These are phyloP conservation scores for Phytophthora rubi DNA, from an alignment of 352 stramenopile species.

Conservation along the genomic window DNA sequence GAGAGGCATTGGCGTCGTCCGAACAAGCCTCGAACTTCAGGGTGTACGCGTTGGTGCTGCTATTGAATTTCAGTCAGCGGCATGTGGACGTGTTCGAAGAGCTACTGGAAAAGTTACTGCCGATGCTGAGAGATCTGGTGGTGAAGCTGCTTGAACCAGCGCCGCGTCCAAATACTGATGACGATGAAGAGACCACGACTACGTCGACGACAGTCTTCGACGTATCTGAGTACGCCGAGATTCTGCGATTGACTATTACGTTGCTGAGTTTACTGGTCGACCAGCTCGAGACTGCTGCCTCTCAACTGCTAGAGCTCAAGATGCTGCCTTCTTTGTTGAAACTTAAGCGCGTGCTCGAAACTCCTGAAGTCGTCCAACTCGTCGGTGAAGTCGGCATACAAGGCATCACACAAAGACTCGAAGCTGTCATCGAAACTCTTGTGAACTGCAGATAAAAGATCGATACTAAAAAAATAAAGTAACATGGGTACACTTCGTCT, in stretches of 20 bases:
- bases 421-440: conserved; percentile 42
- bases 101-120: conserved; percentile 34
- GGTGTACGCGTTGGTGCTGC: conserved; percentile 74
- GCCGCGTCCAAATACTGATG: conserved; percentile 7
- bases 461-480: background rate
- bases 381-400: conserved; percentile 25
- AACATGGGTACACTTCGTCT: background rate
- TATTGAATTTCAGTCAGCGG: conserved; percentile 78
- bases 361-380: conserved; percentile 13
- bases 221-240: conserved; percentile 54
- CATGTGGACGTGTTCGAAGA: conserved; percentile 44
- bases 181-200: conserved; percentile 1
- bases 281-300: conserved; percentile 41
- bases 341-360: conserved; percentile 43
- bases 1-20: conserved; percentile 33
- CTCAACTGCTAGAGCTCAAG: conserved; percentile 53
- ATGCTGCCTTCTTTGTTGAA: conserved; percentile 37
- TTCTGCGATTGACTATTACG: conserved; percentile 62
- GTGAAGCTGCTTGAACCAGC: conserved; percentile 32
- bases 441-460: conserved; percentile 27
- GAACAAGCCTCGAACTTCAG: conserved; percentile 72
- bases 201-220: conserved; percentile 23
- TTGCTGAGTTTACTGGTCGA: conserved; percentile 57
- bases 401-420: conserved; percentile 45
- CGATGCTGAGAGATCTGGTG: conserved; percentile 50